These are phyloP conservation scores for Geotrichum cucujoidarum DNA, from an alignment of 1,139 yeast species.

Conservation along the genomic window DNA sequence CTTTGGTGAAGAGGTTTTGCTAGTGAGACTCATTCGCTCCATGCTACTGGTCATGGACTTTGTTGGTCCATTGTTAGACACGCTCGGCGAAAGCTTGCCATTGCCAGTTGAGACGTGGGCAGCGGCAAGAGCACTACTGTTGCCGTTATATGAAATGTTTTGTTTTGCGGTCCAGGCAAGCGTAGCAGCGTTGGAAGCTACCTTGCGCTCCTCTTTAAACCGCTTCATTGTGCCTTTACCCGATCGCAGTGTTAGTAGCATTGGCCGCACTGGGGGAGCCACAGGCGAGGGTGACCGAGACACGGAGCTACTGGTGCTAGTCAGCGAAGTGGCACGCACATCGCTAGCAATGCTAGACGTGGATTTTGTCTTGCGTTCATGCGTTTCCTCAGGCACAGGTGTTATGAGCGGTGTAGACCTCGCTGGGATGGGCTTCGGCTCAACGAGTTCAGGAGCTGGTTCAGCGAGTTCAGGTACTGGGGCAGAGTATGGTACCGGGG, in stretches of 20 bases:
- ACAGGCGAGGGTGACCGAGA: conserved; percentile 1
- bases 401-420: not conserved
- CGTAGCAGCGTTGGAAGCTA: conserved; percentile 3
- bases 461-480: not conserved
- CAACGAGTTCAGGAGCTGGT: not conserved
- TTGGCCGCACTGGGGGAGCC: conserved; percentile 6
- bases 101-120: not conserved
- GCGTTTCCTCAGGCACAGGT: not conserved
- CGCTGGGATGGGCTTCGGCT: not conserved
- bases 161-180: conserved; percentile 5
- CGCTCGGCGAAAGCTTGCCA: not conserved
- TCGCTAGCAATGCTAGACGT: not conserved
- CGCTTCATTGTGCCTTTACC: conserved; percentile 11
- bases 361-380: not conserved
- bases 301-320: not conserved
- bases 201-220: conserved; percentile 9
- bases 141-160: not conserved
- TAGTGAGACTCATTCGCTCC: not conserved
- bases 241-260: conserved; percentile 14
- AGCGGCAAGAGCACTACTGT: not conserved
- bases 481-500: not conserved
- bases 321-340: not conserved
- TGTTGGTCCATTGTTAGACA: not conserved
- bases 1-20: not conserved
- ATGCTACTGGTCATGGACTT: conserved; percentile 1